Percentiles rank a stretch among this genome's conserved stretches.
Evolutionary conservation across 495 filamentous ascomycete species (phyloP).

Genomic region (Neurospora hispaniola): DNA sequence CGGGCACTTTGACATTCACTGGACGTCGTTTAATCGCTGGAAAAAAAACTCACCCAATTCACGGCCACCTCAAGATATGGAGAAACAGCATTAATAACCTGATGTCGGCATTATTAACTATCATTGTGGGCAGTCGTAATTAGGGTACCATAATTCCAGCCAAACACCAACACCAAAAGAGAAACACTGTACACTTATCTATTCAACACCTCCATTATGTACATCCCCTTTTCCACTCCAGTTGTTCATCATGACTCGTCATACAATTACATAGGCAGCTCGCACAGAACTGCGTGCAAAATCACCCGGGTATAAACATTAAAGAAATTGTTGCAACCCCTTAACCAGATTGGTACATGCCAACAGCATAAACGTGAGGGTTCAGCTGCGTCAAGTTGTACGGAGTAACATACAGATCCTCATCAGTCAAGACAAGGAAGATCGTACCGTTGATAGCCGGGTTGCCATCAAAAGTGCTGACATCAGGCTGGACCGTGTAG

Average conservation of each 20-base stretch:
- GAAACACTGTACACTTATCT: background rate
- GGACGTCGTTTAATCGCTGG: too few species aligned
- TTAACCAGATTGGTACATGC: constrained; percentile 74
- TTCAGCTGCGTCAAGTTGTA: constrained; percentile 69
- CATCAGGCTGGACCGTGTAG: constrained; percentile 58
- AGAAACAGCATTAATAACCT: background rate
- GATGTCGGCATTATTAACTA: background rate
- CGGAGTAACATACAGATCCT: constrained; percentile 56
- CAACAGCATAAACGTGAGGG: constrained; percentile 63
- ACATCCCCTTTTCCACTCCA: background rate
- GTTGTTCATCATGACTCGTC: background rate
- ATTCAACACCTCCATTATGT: background rate
- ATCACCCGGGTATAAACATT: background rate
- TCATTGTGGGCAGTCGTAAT: background rate
- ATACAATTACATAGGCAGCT: background rate
- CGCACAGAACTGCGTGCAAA: background rate
- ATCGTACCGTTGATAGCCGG: constrained; percentile 70
- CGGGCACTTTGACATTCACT: too few species aligned
- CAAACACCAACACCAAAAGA: background rate
- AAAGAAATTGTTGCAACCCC: background rate
- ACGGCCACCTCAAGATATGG: background rate
- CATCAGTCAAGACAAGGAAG: constrained; percentile 68
- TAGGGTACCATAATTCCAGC: background rate
- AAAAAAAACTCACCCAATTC: background rate
- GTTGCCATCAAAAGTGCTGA: constrained; percentile 51